phyloP scores from a whole-genome alignment of 179 eudicot genomes.

The Patellifolia procumbens region DNA sequence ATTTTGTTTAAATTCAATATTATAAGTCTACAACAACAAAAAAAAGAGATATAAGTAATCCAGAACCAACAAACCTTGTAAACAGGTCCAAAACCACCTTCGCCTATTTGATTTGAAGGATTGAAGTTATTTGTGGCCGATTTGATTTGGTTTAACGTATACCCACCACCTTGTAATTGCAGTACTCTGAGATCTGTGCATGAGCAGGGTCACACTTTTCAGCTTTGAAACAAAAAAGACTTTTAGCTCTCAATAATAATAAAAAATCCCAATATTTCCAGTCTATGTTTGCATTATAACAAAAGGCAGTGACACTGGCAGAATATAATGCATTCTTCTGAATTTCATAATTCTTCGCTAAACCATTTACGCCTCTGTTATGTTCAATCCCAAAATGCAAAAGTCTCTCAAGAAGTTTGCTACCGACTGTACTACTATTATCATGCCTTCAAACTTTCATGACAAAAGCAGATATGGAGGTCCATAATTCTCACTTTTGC shows the following conservation, averaged over 20 bases:
- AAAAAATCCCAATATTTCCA: no score
- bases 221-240: background rate
- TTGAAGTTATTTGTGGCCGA: constrained; percentile 68
- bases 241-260: background rate
- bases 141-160: constrained; percentile 59
- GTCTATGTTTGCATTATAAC: background rate
- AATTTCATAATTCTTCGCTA: background rate
- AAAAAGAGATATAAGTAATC: background rate
- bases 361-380: background rate
- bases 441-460: background rate
- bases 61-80: constrained; percentile 51
- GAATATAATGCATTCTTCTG: background rate
- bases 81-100: constrained; percentile 86
- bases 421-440: background rate
- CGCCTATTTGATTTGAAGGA: constrained; percentile 65
- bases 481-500: background rate
- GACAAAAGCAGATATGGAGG: background rate
- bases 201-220: background rate
- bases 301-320: background rate
- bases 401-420: background rate
- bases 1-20: constrained; percentile 1
- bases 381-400: background rate
- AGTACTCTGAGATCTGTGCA: constrained; percentile 27
- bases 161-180: constrained; percentile 38
- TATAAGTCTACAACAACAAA: no score